Evolutionary conservation across 176 grass and related monocot species (phyloP), one percentile per base, ranked within the genome.

Genomic region (Paspalum notatum): DNA sequence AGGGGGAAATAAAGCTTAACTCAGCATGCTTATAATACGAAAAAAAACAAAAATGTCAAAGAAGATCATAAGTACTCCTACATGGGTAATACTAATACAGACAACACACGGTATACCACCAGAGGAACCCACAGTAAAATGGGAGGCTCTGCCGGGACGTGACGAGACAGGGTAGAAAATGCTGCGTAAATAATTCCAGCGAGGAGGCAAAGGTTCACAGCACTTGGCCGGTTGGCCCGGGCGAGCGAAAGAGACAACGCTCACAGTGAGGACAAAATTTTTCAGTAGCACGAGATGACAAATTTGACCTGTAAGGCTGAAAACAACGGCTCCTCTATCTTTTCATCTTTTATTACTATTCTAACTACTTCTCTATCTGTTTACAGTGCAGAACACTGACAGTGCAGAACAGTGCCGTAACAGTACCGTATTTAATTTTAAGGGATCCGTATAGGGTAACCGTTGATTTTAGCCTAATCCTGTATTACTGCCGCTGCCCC

Each of bases 231-330:
- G 48, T 65, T 51, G 77, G 56, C 32, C 32, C 32, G 32, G 32
- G 32, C 32, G 32, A 32, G 32, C 32, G 32, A 32, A 82, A 61
- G 43, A 77, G 72, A 82, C 72, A 77, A 82, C 68, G 50, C 42
- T 39, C 45, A 15, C 13, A 44, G 73, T 54, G 11, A 58, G 72
- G 72, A 85, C 72, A 77, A 82, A 82, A 40, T 20, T 50, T 74
- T 54, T 60, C 57, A 66, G 66, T 59, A 54, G 66, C 79, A 53
- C 39, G 88, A 82, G 79, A 81, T 82, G 88, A 58, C 59, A 90
- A 90, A 73, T 85, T 85, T 90, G 87, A 85, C 83, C 78, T 48
- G 78, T 49, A n/a, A n/a, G n/a, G n/a, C n/a, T n/a, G n/a, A n/a
- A n/a, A n/a, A n/a, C n/a, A n/a, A n/a, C n/a, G n/a, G n/a, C n/a